phyloP scores from a whole-genome alignment of 2,329 filamentous ascomycete genomes.

The Fusarium anthophilum region DNA sequence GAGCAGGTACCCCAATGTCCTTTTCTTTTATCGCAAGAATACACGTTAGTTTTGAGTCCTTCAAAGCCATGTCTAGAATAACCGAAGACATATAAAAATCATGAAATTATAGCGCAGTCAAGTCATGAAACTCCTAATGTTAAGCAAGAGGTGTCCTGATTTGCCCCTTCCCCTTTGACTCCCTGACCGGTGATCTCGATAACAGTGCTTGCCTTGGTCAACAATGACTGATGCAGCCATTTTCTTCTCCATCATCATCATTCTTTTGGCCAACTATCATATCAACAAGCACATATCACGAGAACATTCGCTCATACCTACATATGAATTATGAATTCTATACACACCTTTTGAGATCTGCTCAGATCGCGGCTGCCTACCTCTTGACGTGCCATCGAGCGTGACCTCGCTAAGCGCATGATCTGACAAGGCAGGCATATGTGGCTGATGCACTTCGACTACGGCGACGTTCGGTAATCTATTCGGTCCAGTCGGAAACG shows the following conservation, averaged over 20 bases:
- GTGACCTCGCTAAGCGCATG: constrained; percentile 70
- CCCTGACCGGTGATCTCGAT: background rate
- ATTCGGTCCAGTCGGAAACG: constrained; percentile 30
- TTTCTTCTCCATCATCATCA: background rate
- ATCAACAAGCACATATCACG: background rate
- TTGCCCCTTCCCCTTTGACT: background rate
- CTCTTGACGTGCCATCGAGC: constrained; percentile 69
- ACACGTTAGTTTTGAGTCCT: background rate
- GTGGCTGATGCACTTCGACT: constrained; percentile 66
- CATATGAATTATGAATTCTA: background rate
- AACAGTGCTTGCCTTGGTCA: background rate
- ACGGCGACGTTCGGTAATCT: constrained; percentile 52
- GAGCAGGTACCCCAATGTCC: background rate
- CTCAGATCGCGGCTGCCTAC: constrained; percentile 70
- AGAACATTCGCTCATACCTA: constrained; percentile 1
- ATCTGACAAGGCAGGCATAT: constrained; percentile 52
- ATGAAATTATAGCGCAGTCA: background rate
- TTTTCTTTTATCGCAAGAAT: background rate
- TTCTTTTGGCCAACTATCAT: background rate
- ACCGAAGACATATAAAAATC: background rate
- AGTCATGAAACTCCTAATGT: background rate
- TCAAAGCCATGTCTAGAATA: background rate
- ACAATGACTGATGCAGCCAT: no score
- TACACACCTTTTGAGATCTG: constrained; percentile 62
- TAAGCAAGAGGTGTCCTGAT: background rate